Evolutionary conservation across 352 stramenopile species (phyloP).

Genomic region (Phytophthora tentaculata): DNA sequence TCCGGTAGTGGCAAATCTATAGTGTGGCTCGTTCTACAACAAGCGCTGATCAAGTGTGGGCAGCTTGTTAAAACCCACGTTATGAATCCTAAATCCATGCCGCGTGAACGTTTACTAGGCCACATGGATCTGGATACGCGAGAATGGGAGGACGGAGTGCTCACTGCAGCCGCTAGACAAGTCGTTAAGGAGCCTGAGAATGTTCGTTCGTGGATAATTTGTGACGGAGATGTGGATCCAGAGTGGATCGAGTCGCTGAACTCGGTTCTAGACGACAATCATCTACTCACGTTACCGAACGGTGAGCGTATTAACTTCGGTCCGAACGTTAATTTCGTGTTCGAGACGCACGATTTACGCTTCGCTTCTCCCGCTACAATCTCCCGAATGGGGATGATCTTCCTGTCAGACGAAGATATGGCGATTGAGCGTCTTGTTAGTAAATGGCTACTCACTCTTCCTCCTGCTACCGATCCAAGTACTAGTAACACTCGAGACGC

Average conservation of each 20-base stretch:
- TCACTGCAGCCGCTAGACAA: slow-evolving; percentile 91
- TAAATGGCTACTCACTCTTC: slow-evolving; percentile 75
- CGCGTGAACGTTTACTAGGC: slow-evolving; percentile 89
- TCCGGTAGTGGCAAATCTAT: slow-evolving; percentile 94
- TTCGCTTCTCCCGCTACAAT: slow-evolving; percentile 97
- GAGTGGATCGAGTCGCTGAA: slow-evolving; percentile 98
- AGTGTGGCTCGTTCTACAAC: slow-evolving; percentile 93
- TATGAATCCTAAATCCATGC: slow-evolving; percentile 98
- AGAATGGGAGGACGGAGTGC: slow-evolving; percentile 95
- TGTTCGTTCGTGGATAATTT: slow-evolving; percentile 95
- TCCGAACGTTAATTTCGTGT: slow-evolving; percentile 96
- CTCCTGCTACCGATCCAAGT: slow-evolving; percentile 20
- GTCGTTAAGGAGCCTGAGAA: slow-evolving; percentile 91
- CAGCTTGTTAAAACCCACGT: slow-evolving; percentile 93
- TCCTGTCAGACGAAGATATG: slow-evolving; percentile 93
- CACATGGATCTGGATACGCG: slow-evolving; percentile 96
- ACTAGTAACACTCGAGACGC: slow-evolving; percentile 46
- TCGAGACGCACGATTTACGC: slow-evolving; percentile 95
- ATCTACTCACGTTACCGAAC: slow-evolving; percentile 95
- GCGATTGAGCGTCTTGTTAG: slow-evolving; percentile 77
- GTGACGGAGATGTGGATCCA: slow-evolving; percentile 95
- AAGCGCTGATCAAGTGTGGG: slow-evolving; percentile 84
- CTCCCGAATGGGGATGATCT: slow-evolving; percentile 97
- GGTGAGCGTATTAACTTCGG: slow-evolving; percentile 96
- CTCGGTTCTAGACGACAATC: slow-evolving; percentile 96